phyloP scores from a whole-genome alignment of 140 eudicot genomes.

The Bidens hawaiensis region DNA sequence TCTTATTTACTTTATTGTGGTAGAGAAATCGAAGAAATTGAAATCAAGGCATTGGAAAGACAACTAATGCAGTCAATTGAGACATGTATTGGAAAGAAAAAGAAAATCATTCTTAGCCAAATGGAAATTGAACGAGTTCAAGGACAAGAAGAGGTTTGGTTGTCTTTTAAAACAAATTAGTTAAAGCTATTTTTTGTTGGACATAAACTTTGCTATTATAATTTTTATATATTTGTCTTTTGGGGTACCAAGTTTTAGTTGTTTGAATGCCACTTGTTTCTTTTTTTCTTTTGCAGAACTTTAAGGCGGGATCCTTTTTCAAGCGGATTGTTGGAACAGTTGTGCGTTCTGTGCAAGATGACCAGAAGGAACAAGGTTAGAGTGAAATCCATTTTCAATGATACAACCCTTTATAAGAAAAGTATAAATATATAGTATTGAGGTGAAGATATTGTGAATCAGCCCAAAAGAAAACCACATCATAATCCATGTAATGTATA shows the following conservation, averaged over 20 bases:
- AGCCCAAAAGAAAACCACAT: not conserved
- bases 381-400: conserved; percentile 6
- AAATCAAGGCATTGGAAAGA: conserved; percentile 86
- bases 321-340: conserved; percentile 93
- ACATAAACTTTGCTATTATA: conserved; percentile 8
- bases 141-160: conserved; percentile 83
- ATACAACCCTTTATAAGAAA: not conserved
- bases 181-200: conserved; percentile 1
- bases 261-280: conserved; percentile 5
- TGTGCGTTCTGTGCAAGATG: conserved; percentile 98
- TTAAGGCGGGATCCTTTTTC: conserved; percentile 72
- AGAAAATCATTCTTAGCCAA: conserved; percentile 83
- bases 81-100: conserved; percentile 85
- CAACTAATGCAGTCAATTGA: conserved; percentile 97
- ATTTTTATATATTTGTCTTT: not conserved
- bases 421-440: not conserved
- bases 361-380: conserved; percentile 94
- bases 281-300: conserved; percentile 53
- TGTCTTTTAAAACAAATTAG: not conserved
- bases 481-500: not conserved
- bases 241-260: not conserved
- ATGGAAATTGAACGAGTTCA: conserved; percentile 89
- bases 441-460: not conserved
- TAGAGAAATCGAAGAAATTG: conserved; percentile 97
- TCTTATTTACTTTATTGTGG: conserved; percentile 22